These are phyloP conservation scores for Scedosporium aurantiacum DNA, from an alignment of 2,329 filamentous ascomycete genomes.

Conservation along the genomic window DNA sequence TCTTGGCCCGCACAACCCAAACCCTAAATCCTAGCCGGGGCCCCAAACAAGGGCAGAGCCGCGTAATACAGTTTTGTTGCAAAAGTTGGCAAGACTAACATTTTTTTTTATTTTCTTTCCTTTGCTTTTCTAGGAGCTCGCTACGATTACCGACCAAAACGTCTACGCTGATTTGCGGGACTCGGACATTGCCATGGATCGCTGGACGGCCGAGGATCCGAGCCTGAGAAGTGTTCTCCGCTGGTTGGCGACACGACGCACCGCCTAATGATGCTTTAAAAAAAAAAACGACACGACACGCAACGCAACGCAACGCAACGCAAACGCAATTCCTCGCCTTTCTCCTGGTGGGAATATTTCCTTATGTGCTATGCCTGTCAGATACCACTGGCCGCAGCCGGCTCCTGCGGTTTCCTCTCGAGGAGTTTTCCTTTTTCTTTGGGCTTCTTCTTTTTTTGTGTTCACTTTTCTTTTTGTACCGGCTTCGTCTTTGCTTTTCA, in stretches of 20 bases:
- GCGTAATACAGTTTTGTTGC: background rate
- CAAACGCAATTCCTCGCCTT: background rate
- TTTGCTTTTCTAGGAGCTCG: constrained; percentile 40
- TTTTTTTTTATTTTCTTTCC: background rate
- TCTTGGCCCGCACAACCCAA: no score
- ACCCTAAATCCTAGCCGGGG: no score
- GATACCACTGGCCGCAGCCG: background rate
- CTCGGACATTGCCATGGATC: constrained; percentile 42
- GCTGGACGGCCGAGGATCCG: constrained; percentile 54
- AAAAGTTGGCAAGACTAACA: background rate
- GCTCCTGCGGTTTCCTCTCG: background rate
- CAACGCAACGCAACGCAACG: background rate
- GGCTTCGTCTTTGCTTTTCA: background rate
- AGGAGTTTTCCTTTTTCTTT: background rate
- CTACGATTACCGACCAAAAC: constrained; percentile 45
- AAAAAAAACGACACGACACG: no score
- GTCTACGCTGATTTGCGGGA: constrained; percentile 45
- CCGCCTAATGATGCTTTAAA: constrained; percentile 4
- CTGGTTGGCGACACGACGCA: constrained; percentile 40
- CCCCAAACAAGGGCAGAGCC: background rate
- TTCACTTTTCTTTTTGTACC: constrained; percentile 2
- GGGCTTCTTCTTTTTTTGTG: constrained; percentile 4
- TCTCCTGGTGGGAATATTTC: background rate
- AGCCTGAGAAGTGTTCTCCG: constrained; percentile 44
- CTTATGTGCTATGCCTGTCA: background rate